Percentiles rank a stretch among this genome's conserved stretches.
phyloP scores from a whole-genome alignment of 495 filamentous ascomycete genomes.

The Thermothielavioides terrestris region DNA sequence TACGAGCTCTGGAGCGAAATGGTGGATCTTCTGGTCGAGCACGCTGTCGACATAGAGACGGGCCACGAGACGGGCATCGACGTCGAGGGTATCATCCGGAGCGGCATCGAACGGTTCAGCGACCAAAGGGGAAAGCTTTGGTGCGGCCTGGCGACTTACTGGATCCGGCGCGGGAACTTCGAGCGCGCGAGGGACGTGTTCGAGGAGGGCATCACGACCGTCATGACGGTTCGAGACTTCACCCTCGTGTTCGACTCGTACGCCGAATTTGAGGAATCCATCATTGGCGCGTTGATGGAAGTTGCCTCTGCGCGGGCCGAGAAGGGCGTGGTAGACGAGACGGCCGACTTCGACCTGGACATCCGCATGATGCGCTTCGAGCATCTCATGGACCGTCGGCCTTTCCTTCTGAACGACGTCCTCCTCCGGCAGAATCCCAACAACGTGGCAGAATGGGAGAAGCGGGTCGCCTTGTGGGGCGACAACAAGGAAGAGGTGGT shows the following conservation, averaged over 20 bases:
- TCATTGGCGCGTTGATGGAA: slow-evolving; percentile 87
- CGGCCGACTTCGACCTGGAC: slow-evolving; percentile 91
- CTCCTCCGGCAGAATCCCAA: slow-evolving; percentile 91
- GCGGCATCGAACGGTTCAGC: slow-evolving; percentile 84
- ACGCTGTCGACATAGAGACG: slow-evolving; percentile 77
- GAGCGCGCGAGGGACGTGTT: slow-evolving; percentile 86
- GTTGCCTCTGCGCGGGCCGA: slow-evolving; percentile 71
- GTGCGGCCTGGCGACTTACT: slow-evolving; percentile 93
- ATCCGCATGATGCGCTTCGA: slow-evolving; percentile 98
- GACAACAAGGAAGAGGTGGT: slow-evolving; percentile 87
- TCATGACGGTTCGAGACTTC: slow-evolving; percentile 99
- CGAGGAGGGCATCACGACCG: slow-evolving; percentile 94
- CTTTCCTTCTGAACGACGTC: slow-evolving; percentile 96
- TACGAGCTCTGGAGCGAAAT: slow-evolving; percentile 98
- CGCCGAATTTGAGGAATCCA: slow-evolving; percentile 91
- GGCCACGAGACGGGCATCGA: slow-evolving; percentile 73
- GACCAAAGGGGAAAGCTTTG: slow-evolving; percentile 97
- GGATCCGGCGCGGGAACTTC: slow-evolving; percentile 87
- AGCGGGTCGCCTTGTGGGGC: slow-evolving; percentile 89
- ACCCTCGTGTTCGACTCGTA: slow-evolving; percentile 95
- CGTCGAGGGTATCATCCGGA: slow-evolving; percentile 87
- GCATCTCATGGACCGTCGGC: slow-evolving; percentile 92
- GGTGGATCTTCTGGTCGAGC: slow-evolving; percentile 91
- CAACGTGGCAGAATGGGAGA: slow-evolving; percentile 96
- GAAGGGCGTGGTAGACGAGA: slow-evolving; percentile 71